Percentiles rank a stretch among this genome's conserved stretches.
phyloP scores from a whole-genome alignment of 441 rosid species.

The Brassica hybrid region DNA sequence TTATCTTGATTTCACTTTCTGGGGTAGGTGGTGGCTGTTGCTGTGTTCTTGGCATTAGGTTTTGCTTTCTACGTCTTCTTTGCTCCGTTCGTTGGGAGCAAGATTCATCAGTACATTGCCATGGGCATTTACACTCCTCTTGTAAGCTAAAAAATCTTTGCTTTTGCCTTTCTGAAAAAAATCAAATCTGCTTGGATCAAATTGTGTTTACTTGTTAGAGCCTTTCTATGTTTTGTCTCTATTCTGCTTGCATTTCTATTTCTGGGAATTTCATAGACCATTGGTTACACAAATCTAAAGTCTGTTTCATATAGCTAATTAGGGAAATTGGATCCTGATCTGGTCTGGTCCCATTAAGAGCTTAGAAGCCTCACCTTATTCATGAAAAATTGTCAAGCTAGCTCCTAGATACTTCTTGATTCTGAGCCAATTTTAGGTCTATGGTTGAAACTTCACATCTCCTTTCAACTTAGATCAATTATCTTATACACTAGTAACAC shows the following conservation, averaged over 20 bases:
- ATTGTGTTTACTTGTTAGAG: conserved; percentile 31
- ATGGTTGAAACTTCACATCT: conserved; percentile 4
- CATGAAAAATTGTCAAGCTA: conserved; percentile 3
- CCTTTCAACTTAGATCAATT: conserved; percentile 2
- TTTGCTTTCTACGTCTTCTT: conserved; percentile 99
- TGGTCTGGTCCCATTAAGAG: conserved; percentile 16
- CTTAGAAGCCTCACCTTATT: background rate
- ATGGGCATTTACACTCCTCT: conserved; percentile 97
- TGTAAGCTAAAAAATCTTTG: conserved; percentile 49
- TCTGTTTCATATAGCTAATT: conserved; percentile 19
- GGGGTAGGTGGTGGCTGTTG: conserved; percentile 93
- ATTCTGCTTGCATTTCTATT: background rate
- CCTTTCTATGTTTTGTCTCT: conserved; percentile 29
- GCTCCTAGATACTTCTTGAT: conserved; percentile 18
- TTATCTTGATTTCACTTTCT: conserved; percentile 17
- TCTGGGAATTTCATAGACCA: conserved; percentile 25
- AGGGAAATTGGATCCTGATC: conserved; percentile 35
- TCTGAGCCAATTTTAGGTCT: background rate
- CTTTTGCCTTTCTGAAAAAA: conserved; percentile 34
- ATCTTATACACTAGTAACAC: background rate
- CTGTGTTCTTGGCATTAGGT: conserved; percentile 96
- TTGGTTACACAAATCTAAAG: conserved; percentile 27
- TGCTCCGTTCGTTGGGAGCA: conserved; percentile 95
- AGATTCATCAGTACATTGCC: conserved; percentile 72
- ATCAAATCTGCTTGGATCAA: conserved; percentile 34